Base-by-base conservation (phyloP, 2,329 filamentous ascomycete species). In the Pseudocercospora crystallina region DNA sequence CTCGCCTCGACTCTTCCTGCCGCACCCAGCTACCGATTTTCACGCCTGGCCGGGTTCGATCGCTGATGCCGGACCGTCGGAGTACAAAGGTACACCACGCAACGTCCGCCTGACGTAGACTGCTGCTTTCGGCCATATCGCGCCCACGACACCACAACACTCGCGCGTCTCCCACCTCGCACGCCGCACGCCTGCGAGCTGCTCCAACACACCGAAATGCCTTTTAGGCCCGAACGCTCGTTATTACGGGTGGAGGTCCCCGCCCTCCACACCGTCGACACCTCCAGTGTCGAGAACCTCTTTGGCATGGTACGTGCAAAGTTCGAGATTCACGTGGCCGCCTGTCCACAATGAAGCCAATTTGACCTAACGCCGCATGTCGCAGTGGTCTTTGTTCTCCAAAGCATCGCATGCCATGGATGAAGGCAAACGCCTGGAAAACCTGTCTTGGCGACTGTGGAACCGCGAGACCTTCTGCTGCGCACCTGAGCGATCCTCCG, bases 401-500 rank as follows among this genome's bases (percentile, higher is more conserved):
- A 89, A 90, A 74, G 96, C 92, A 72, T 90, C 90, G 67, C 89
- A 94, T 66, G 94, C 91, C 45, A 86, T 97, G 69, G 89, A 96
- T 69, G 88, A 97, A 72, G 94, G 94, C 50, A 85, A 89, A 67
- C 81, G 94, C 66, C 78, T 96, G 68, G 94, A 97, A 71, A 97
- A 99, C 75, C 78, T 99, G 57, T 95, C 88, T 69, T 97, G 94
- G 94, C 80, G 94, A 64, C 76, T 97, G 55, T 97, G 91, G 92
- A 95, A 90, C 64, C 82, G 90, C 65, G 91, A 97, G 69, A 92
- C 89, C 9, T 90, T 96, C 64, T 95, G 91, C 73, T 91, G 87
- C 72, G 86, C 89, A 56, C 80, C 80, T 34, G 77, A 80, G 52
- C 79, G 52, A 59, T 50, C 64, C 29, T 63, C 66, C 39, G 15